These are phyloP conservation scores for Cicer judaicum DNA, from an alignment of 306 rosid genomes.

Conservation along the genomic window DNA sequence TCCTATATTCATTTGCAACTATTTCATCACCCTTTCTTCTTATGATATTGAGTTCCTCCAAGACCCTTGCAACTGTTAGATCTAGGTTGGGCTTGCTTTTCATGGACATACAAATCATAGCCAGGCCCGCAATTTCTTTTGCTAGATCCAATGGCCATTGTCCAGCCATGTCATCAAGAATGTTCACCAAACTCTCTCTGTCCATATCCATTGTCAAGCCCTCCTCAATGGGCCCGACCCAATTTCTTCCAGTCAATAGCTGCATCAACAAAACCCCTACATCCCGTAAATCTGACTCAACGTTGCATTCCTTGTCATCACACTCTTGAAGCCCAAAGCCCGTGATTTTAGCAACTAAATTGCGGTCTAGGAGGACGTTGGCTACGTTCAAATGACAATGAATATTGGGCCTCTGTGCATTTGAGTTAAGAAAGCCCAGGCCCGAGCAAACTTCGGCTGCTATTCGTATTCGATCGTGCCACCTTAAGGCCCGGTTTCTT, in stretches of 20 bases:
- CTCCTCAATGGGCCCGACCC: constrained; percentile 61
- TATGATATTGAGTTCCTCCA: constrained; percentile 65
- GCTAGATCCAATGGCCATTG: constrained; percentile 73
- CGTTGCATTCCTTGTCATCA: constrained; percentile 25
- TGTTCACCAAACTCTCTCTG: constrained; percentile 40
- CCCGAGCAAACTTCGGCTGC: constrained; percentile 63
- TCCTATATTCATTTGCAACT: constrained; percentile 42
- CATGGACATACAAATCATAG: constrained; percentile 53
- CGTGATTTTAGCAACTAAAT: constrained; percentile 65
- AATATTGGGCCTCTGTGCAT: constrained; percentile 50
- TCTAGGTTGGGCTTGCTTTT: constrained; percentile 39
- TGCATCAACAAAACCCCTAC: constrained; percentile 60
- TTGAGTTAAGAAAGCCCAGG: constrained; percentile 57
- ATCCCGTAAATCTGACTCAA: constrained; percentile 51
- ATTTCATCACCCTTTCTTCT: constrained; percentile 59
- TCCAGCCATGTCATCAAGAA: constrained; percentile 64
- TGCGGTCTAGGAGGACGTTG: constrained; percentile 68
- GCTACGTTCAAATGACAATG: constrained; percentile 59
- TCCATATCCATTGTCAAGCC: constrained; percentile 44
- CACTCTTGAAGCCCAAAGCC: constrained; percentile 52
- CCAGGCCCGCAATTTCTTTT: constrained; percentile 52
- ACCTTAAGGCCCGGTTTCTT: constrained; percentile 52
- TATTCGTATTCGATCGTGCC: constrained; percentile 69
- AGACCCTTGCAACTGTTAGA: constrained; percentile 45
- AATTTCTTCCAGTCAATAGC: constrained; percentile 60